A percentile compares a stretch with the other conserved stretches of the same genome.
Evolutionary conservation across 768 basidiomycete species (phyloP).

Genomic region (Xerocomus brunneocitrinus): DNA sequence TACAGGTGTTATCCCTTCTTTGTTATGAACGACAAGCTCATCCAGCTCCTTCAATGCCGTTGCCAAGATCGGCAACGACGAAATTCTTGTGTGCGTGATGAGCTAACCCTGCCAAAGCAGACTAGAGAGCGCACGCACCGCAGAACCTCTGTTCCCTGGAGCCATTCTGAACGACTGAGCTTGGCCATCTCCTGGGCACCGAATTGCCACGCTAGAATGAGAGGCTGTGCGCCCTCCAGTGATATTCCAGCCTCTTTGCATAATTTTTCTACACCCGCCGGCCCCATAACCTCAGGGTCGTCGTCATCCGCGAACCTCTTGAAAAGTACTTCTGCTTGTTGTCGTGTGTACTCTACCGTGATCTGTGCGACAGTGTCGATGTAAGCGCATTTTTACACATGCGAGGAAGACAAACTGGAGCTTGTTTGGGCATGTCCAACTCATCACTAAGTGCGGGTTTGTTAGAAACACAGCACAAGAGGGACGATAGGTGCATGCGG

Average conservation of each 20-base stretch:
- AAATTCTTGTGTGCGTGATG: constrained; percentile 36
- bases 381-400: not conserved
- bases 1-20: constrained; percentile 32
- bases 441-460: constrained; percentile 48
- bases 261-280: constrained; percentile 67
- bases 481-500: constrained; percentile 56
- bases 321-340: constrained; percentile 55
- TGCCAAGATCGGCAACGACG: constrained; percentile 46
- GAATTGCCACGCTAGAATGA: constrained; percentile 75
- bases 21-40: constrained; percentile 49
- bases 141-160: constrained; percentile 44
- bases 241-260: constrained; percentile 68
- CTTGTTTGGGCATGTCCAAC: constrained; percentile 32
- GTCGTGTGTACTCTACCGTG: constrained; percentile 42
- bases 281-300: constrained; percentile 49
- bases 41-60: constrained; percentile 58
- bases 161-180: constrained; percentile 67
- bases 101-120: not conserved
- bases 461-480: constrained; percentile 64
- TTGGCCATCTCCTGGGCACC: constrained; percentile 69
- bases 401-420: constrained; percentile 24
- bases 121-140: constrained; percentile 33
- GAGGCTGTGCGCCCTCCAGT: constrained; percentile 66
- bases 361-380: constrained; percentile 5
- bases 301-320: constrained; percentile 56